Conservation (phyloP, 2,329 filamentous ascomycete genomes). For the Fusarium clavum region DNA sequence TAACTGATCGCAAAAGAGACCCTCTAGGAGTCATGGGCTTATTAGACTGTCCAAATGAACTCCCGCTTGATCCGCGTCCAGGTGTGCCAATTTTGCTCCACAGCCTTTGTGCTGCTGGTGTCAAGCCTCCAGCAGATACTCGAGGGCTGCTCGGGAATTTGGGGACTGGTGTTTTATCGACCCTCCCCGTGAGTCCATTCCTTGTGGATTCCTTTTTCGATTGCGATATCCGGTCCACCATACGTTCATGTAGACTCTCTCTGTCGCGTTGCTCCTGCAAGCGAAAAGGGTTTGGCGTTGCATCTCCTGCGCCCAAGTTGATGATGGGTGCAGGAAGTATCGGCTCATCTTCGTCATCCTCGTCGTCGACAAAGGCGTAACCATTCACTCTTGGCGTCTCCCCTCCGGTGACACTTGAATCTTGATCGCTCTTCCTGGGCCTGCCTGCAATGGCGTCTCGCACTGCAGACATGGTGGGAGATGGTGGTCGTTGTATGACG, state of each 20-base stretch:
- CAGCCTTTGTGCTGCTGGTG: slow-evolving; percentile 78
- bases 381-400: slow-evolving; percentile 94
- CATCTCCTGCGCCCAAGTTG: slow-evolving; percentile 68
- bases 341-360: slow-evolving; percentile 61
- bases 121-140: slow-evolving; percentile 65
- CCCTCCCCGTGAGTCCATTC: slow-evolving; percentile 69
- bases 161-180: slow-evolving; percentile 71
- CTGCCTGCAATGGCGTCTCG: slow-evolving; percentile 84
- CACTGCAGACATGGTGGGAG: slow-evolving; percentile 86
- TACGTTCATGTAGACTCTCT: slow-evolving; percentile 84
- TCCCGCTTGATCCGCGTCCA: slow-evolving; percentile 48
- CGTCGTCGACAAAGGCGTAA: slow-evolving; percentile 93
- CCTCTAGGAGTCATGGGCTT: slow-evolving; percentile 55
- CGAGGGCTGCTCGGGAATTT: slow-evolving; percentile 75
- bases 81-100: slow-evolving; percentile 70
- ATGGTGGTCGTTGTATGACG: slow-evolving; percentile 67
- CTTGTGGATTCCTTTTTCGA: slow-evolving; percentile 74
- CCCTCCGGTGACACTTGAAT: slow-evolving; percentile 63
- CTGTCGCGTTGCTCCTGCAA: slow-evolving; percentile 79
- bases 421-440: slow-evolving; percentile 70
- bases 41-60: slow-evolving; percentile 53
- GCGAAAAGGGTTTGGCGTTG: slow-evolving; percentile 84
- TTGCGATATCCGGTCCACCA: slow-evolving; percentile 84
- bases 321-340: slow-evolving; percentile 55
- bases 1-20: slow-evolving; percentile 54